Percentiles rank a stretch among this genome's conserved stretches.
phyloP scores from a whole-genome alignment of 169 alveolate genomes.

The Plasmodium inui region DNA sequence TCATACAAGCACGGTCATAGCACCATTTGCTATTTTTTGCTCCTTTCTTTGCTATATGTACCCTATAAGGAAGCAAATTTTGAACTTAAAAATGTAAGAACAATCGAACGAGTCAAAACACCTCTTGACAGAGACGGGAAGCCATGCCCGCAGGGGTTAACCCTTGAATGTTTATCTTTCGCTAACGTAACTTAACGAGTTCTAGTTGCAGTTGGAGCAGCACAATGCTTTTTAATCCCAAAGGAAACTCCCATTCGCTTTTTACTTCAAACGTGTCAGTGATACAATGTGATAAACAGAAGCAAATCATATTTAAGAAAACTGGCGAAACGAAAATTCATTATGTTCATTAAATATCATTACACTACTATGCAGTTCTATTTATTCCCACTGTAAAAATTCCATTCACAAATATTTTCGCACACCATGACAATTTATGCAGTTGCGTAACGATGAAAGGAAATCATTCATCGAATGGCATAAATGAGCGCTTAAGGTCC shows the following conservation, averaged over 20 bases:
- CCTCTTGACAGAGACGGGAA: background rate
- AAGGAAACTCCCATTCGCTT: background rate
- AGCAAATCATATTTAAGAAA: background rate
- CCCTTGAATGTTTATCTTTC: background rate
- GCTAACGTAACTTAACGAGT: background rate
- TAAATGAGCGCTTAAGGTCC: background rate
- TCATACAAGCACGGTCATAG: background rate
- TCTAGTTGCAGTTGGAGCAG: background rate
- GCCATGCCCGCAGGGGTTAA: background rate
- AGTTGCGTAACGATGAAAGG: background rate
- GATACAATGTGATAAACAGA: background rate
- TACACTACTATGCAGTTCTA: background rate
- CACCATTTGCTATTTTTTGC: background rate
- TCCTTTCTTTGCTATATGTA: background rate
- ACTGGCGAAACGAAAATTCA: background rate
- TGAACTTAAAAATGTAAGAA: background rate
- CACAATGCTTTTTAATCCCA: background rate
- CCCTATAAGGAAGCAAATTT: background rate
- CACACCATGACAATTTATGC: background rate
- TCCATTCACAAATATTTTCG: background rate
- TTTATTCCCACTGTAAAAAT: background rate
- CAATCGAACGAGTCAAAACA: background rate
- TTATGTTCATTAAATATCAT: background rate
- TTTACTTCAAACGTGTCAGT: background rate
- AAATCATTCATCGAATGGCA: background rate